A percentile compares a stretch with the other conserved stretches of the same genome.
Evolutionary conservation across 306 rosid species (phyloP).

Genomic region (Lathyrus tuberosus): DNA sequence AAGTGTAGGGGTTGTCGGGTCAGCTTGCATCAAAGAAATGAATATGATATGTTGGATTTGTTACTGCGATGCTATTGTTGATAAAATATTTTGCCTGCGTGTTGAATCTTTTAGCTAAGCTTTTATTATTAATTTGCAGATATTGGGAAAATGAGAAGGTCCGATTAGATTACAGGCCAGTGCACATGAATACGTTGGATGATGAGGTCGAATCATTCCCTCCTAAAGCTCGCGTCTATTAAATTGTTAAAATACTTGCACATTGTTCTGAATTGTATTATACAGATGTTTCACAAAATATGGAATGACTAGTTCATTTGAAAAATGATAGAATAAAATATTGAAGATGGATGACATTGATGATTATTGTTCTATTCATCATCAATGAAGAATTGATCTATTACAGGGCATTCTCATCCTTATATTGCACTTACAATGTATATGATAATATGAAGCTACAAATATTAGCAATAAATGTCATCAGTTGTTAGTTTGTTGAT

Average conservation of each 20-base stretch:
- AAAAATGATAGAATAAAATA: constrained; percentile 39
- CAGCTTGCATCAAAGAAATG: too few species aligned
- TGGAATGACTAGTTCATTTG: constrained; percentile 32
- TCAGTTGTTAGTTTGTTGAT: constrained; percentile 1
- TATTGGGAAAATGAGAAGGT: constrained; percentile 86
- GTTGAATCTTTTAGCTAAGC: constrained; percentile 20
- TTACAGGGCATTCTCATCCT: constrained; percentile 30
- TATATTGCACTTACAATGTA: constrained; percentile 24
- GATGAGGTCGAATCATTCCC: constrained; percentile 89
- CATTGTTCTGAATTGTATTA: constrained; percentile 4
- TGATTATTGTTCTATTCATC: constrained; percentile 43
- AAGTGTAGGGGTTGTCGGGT: too few species aligned
- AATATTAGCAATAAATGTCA: constrained; percentile 15
- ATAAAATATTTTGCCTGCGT: background rate
- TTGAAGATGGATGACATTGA: constrained; percentile 39
- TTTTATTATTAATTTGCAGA: constrained; percentile 53
- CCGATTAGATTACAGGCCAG: constrained; percentile 85
- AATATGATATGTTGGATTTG: too few species aligned
- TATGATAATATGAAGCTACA: constrained; percentile 10
- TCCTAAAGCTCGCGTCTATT: constrained; percentile 97
- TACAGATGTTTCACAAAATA: constrained; percentile 10
- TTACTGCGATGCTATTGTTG: background rate
- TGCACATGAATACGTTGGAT: constrained; percentile 88
- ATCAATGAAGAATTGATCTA: constrained; percentile 32
- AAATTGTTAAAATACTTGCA: constrained; percentile 12